Percentiles rank a stretch among this genome's conserved stretches.
phyloP scores from a whole-genome alignment of 2,329 filamentous ascomycete genomes.

The Alternaria angustiovoidea region DNA sequence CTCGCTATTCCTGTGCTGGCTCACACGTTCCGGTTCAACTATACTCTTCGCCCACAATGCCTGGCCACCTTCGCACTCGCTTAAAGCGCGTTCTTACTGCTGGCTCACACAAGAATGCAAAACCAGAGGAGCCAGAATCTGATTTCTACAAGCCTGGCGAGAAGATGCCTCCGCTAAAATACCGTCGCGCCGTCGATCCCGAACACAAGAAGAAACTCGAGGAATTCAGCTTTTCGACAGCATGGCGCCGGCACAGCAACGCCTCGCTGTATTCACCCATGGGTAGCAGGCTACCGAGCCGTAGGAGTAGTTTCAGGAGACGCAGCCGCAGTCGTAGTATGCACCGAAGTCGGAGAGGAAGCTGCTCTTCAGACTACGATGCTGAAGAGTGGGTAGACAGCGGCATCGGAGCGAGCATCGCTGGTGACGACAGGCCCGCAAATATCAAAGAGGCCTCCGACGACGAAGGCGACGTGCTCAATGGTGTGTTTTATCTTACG shows the following conservation, averaged over 20 bases:
- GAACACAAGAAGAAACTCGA: constrained; percentile 61
- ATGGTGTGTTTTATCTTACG: constrained; percentile 49
- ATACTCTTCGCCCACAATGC: constrained; percentile 43
- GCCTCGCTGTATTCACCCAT: constrained; percentile 58
- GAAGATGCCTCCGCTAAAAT: constrained; percentile 61
- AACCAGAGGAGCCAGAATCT: constrained; percentile 50
- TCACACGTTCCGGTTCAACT: background rate
- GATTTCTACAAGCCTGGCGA: constrained; percentile 61
- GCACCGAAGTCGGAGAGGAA: constrained; percentile 44
- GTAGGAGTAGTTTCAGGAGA: constrained; percentile 45
- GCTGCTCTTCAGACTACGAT: constrained; percentile 48
- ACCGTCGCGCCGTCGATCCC: constrained; percentile 58
- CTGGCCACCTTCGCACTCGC: constrained; percentile 54
- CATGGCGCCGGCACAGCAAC: constrained; percentile 57
- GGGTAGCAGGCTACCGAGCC: constrained; percentile 57
- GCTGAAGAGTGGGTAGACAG: constrained; percentile 51
- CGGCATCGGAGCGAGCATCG: constrained; percentile 46
- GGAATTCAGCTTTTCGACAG: constrained; percentile 56
- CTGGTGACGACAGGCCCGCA: constrained; percentile 39
- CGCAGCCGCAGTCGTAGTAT: constrained; percentile 43
- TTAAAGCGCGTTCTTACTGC: constrained; percentile 56
- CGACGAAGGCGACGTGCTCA: constrained; percentile 55
- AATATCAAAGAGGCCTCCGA: constrained; percentile 55
- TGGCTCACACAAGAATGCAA: constrained; percentile 39
- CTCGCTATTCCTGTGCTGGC: background rate